Base-by-base conservation (phyloP, 1,139 yeast genomes). In the Ogataea hybrid region DNA sequence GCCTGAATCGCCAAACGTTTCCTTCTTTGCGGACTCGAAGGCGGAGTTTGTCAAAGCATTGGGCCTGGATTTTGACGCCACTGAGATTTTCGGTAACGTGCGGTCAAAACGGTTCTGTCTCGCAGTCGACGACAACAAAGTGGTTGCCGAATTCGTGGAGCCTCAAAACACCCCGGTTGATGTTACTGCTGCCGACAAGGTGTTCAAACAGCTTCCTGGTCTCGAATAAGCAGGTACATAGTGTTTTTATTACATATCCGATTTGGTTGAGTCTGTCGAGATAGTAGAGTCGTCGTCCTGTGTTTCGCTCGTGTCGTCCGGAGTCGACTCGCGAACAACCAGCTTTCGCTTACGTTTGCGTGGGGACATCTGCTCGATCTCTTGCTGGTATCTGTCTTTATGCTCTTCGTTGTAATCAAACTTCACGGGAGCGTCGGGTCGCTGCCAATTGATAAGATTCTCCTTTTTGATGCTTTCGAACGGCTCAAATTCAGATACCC, bases 51-150 rank as follows among this genome's bases (percentile, higher is more conserved):
- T 84, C 48, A 70, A 70, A 47, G 78, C 75, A 12, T 70, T 83
- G 57, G 95, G 78, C 48, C 68, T 82, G 50, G 68, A 73, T 29
- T 84, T 86, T 51, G 95, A 85, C 59, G 92, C 89, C 25, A 55
- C 83, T 44, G 73, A 73, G 51, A 65, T 83, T 56, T 85, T 87
- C 58, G 96, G 95, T 39, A 81, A 81, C 62, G 65, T 69, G 47
- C 78, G 97, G 65, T 73, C 84, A 37, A 79, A 79, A 67, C 77
- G 97, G 64, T 84, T 77, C 54, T 95, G 92, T 25, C 71, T 86
- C 41, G 64, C 85, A 46, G 81, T 86, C 15, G 82, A 85, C 50
- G 77, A 87, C 32, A 95, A 95, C 37, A 70, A 70, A 52, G 90
- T 88, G 39, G 65, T 67, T 39, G 65, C 79, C 52, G 70, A 79